Conservation (phyloP, 2,329 filamentous ascomycete species). For the Trichoderma sp. region DNA sequence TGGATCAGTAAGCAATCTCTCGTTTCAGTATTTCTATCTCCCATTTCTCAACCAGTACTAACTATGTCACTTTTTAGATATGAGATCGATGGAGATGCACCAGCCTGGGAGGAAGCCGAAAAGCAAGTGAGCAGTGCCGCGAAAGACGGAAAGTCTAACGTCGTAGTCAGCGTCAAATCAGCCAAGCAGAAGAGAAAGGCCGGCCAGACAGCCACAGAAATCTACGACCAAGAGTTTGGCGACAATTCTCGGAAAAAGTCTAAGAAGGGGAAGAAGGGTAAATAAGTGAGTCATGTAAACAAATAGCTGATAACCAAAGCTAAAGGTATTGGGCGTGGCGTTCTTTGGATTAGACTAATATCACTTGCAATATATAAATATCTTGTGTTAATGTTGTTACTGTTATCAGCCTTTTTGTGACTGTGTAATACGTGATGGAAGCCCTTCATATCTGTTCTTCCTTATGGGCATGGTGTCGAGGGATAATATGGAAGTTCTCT, state of each 20-base stretch:
- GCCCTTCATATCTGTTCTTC: neutral
- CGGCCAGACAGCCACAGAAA: constrained; percentile 56
- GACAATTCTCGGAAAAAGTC: constrained; percentile 57
- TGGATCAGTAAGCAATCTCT: constrained; percentile 58
- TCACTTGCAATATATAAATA: neutral
- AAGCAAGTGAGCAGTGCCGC: constrained; percentile 63
- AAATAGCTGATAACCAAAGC: neutral
- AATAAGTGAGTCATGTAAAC: constrained; percentile 6
- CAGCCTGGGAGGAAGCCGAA: constrained; percentile 68
- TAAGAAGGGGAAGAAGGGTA: constrained; percentile 39
- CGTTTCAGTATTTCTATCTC: neutral
- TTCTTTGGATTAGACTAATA: constrained; percentile 8
- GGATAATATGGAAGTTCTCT: neutral
- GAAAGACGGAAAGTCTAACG: constrained; percentile 54
- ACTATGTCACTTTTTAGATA: constrained; percentile 44
- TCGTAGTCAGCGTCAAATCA: constrained; percentile 79
- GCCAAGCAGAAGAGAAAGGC: constrained; percentile 74
- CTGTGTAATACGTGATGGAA: no score
- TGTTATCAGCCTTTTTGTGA: no score
- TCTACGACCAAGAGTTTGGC: constrained; percentile 60
- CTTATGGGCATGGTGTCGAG: neutral
- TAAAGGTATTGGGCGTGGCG: constrained; percentile 13
- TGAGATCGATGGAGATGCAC: constrained; percentile 60
- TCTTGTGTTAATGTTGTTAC: neutral
- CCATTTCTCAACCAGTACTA: neutral